These are phyloP conservation scores for Chiua virens DNA, from an alignment of 768 basidiomycete species.

Conservation along the genomic window DNA sequence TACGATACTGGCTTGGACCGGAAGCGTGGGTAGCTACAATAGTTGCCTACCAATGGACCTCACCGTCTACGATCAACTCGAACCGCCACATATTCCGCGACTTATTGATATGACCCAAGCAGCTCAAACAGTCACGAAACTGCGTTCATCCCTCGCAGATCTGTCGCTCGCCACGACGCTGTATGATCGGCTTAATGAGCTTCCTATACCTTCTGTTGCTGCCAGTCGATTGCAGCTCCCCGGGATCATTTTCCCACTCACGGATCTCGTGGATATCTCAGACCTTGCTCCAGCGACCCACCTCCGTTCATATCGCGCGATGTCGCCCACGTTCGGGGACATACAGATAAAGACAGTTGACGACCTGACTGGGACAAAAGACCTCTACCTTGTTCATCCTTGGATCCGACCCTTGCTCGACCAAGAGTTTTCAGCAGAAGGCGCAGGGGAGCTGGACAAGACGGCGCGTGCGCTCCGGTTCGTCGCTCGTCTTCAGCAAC, in stretches of 20 bases:
- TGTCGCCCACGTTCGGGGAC: not conserved
- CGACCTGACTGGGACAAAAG: not conserved
- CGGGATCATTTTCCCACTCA: not conserved
- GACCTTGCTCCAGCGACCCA: not conserved
- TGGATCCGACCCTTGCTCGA: not conserved
- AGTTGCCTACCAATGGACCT: constrained; percentile 1
- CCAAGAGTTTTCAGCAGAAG: not conserved
- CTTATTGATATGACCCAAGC: not conserved
- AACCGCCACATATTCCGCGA: not conserved
- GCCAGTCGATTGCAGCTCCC: constrained; percentile 6
- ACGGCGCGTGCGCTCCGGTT: not conserved
- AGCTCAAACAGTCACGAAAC: not conserved
- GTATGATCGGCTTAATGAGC: not conserved
- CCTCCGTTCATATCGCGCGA: not conserved
- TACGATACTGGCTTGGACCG: constrained; percentile 17
- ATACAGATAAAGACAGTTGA: not conserved
- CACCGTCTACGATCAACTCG: constrained; percentile 1
- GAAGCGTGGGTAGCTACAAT: not conserved
- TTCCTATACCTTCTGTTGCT: not conserved
- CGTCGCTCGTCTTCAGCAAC: not conserved
- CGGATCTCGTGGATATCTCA: not conserved
- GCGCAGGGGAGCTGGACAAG: not conserved
- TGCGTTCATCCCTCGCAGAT: not conserved
- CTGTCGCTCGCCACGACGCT: not conserved
- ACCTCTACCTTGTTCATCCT: not conserved